Percentiles rank a stretch among this genome's conserved stretches.
Conservation (phyloP, 768 basidiomycete genomes). For the Mycena capillaripes region DNA sequence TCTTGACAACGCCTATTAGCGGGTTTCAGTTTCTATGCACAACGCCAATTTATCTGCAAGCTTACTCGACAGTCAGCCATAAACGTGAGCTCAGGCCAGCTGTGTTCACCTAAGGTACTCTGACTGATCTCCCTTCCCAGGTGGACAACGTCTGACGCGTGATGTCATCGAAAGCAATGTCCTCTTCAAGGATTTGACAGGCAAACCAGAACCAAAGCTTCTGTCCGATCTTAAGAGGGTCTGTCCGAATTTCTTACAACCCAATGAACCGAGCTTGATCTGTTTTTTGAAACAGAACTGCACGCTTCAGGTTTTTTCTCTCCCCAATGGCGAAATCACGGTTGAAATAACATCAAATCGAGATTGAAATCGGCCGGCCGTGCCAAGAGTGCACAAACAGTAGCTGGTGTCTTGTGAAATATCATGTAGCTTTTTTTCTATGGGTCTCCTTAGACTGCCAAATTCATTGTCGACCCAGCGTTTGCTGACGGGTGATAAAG, state of each 20-base stretch:
- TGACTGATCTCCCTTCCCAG: not conserved
- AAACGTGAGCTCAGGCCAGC: not conserved
- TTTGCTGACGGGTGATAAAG: too few relatives aligned
- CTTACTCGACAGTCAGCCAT: not conserved
- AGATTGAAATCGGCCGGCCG: not conserved
- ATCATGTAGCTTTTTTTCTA: not conserved
- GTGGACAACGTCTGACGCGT: constrained; percentile 3
- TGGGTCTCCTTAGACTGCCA: too few relatives aligned
- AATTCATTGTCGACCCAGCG: too few relatives aligned
- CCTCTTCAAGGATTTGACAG: constrained; percentile 4
- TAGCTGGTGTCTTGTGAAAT: not conserved
- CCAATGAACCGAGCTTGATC: not conserved
- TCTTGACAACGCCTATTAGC: not conserved
- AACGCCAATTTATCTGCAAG: constrained; percentile 2
- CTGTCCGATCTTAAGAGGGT: constrained; percentile 1
- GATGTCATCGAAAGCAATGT: not conserved
- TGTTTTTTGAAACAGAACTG: not conserved
- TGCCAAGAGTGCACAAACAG: not conserved
- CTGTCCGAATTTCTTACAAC: not conserved
- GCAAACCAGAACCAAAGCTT: constrained; percentile 5
- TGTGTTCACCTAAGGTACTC: not conserved
- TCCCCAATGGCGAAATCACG: not conserved
- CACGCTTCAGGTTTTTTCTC: not conserved
- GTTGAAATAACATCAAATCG: not conserved
- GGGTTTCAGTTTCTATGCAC: constrained; percentile 4